Evolutionary conservation across 169 alveolate species (phyloP), one percentile per base, ranked within the genome.

Genomic region (Eimeria necatrix): DNA sequence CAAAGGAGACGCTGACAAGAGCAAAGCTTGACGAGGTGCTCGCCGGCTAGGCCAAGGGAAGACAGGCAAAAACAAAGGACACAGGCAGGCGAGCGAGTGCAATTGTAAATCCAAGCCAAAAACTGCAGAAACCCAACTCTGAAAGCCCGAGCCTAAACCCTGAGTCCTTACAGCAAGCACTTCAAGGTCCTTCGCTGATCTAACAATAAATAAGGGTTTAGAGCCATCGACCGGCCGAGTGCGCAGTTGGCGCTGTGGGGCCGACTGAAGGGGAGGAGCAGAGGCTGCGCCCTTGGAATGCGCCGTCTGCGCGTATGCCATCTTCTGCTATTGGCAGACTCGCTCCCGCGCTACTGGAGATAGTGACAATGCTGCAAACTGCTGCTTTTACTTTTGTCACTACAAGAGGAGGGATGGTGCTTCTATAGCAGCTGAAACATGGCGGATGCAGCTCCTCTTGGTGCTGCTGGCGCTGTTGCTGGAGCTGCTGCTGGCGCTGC

Each of bases 171-270:
- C 94, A 8, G 94, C 94, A 10, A 88, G 94, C 22, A 61, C 70
- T 59, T 88, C 94, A 12, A 88, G n/a, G 52, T 88, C 94, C 26
- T 88, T 59, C 46, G 32, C 41, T 18, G 24, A 9, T 56, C 94
- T 76, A 49, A 88, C 76, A 26, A 88, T 52, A 18, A 68, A 71
- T 6, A 88, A 71, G 22, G 53, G 68, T 71, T 88, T 88, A n/a
- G 94, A n/a, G 83, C 85, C 94, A 48, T 88, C 94, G 41, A 88
- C 94, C 4, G 85, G 87, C 24, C 94, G 41, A 4, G 94, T 48
- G 12, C 94, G 84, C 22, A 88, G 86, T 26, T 88, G 94, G 7
- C 94, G 48, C 73, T 88, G 94, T 1, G 94, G 85, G 9, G 86
- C 53, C 46, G 70, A 41, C 60, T 10, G 52, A 5, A 12, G 52